Conservation (phyloP, 202 grass and related monocot genomes). For the Eragrostis tef region DNA sequence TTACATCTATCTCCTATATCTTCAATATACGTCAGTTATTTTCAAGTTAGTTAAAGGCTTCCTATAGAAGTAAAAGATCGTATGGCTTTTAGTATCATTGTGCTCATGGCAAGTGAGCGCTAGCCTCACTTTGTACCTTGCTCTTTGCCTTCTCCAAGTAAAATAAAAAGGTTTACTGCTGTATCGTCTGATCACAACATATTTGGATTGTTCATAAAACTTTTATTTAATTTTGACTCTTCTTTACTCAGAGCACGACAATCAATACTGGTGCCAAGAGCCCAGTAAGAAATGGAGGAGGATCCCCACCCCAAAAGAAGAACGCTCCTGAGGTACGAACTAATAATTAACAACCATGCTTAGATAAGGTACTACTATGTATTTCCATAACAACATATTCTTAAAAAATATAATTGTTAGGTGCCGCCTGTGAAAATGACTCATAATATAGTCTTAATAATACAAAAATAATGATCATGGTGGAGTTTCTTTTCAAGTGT, state of each 20-base stretch:
- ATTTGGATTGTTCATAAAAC: background rate
- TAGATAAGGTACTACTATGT: background rate
- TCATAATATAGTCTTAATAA: background rate
- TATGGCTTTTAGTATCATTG: slow-evolving; percentile 14
- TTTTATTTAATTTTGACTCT: background rate
- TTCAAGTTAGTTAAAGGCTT: slow-evolving; percentile 59
- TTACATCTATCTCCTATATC: background rate
- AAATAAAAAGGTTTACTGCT: background rate
- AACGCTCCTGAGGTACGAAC: slow-evolving; percentile 33
- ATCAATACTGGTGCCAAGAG: slow-evolving; percentile 45
- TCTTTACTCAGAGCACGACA: slow-evolving; percentile 29
- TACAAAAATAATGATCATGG: slow-evolving; percentile 2
- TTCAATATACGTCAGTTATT: slow-evolving; percentile 38
- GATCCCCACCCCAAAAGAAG: slow-evolving; percentile 52
- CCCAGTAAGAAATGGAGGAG: slow-evolving; percentile 50
- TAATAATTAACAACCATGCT: slow-evolving; percentile 13
- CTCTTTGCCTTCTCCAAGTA: background rate
- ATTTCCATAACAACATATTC: background rate
- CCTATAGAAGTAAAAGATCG: background rate
- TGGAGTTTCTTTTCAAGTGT: background rate
- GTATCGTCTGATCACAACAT: background rate
- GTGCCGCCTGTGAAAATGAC: background rate
- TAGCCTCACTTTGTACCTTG: background rate
- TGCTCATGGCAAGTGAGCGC: slow-evolving; percentile 2
- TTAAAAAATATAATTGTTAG: background rate